Evolutionary conservation across 1,284 basidiomycete species (phyloP), one percentile per base, ranked within the genome.

Genomic region (Marasmius fiardii): DNA sequence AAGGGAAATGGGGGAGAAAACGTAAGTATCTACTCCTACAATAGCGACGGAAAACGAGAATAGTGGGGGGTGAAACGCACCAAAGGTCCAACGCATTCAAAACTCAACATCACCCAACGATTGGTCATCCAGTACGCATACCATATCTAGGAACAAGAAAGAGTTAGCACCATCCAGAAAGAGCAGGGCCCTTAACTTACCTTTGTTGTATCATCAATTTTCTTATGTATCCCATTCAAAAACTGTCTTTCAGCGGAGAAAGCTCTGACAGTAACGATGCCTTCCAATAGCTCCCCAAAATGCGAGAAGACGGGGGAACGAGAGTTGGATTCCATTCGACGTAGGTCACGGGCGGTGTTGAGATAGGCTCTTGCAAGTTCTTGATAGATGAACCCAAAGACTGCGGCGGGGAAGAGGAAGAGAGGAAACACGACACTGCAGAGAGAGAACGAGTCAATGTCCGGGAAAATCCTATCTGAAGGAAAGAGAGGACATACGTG

Each of bases 161-260:
- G 54, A 5, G n/a, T 37, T n/a, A 16, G 20, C 21, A 18, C 14
- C 6, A 33, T 20, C n/a, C 7, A n/a, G n/a, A n/a, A n/a, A 45
- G 52, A 28, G 10, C 5, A n/a, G 48, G 11, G 11, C 16, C 20
- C 20, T 14, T 54, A 51, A 55, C 64, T 56, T 58, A 83, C 85
- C 77, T 84, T 80, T 0, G 82, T 88, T 1, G 85, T 87, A 20
- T 75, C 64, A 63, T 90, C 85, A 48, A 90, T 77, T 65, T 85
- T 88, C 3, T 57, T 65, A 66, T 88, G 89, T 33, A 94, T 73
- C 50, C 80, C 78, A 54, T 89, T 79, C 63, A 94, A 77, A 75
- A 96, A 95, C n/a, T 82, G 76, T 39, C 75, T 73, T 64, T 95
- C 93, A 1, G 86, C 90, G 8, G 88, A 89, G 71, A 95, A 97